Base-by-base conservation (phyloP, 23 red algal species). In the Gracilaria domingensis region DNA sequence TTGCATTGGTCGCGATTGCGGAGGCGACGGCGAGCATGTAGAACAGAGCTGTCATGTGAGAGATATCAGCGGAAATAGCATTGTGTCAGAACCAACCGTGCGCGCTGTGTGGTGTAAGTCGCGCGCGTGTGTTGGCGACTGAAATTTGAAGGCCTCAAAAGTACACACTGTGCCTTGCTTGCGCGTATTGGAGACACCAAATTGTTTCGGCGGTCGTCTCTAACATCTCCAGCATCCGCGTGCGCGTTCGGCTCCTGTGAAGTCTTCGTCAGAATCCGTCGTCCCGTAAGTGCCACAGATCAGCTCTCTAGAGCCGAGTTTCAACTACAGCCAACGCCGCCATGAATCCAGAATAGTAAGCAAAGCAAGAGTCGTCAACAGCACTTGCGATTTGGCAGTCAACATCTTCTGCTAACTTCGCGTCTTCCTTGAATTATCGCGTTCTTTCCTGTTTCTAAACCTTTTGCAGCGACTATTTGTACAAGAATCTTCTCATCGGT, bases 401-500 rank as follows among this genome's bases (percentile, higher is more conserved):
- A 34, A 37, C 55, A 54, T 33, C 40, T 35, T 77, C 34, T 49
- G 45, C 72, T 77, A 77, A 77, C 72, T 30, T 32, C 36, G 38
- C 42, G 8, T 6, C 20, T 51, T 30, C 9, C 21, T 45, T 18
- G 13, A 14, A 26, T 50, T 26, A n/a, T 33, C 9, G 42, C 42
- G 4, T 20, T 9, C 8, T 18, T 75, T 75, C 69, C 18, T n/a
- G 6, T 45, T 16, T 14, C 45, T 75, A 18, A 21, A 45, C 60
- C 0, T 44, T 47, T 35, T 35, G 72, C 44, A 94, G 92, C 86
- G 96, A 98, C 83, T 95, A 96, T 70, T 79, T 96, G 55, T 99
- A 94, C 95, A 99, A 96, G 75, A 90, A 96, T 64, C 88, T 99
- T 80, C 89, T 99, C 49, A 93, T 99, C 60, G 97, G 97, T 49